phyloP scores from a whole-genome alignment of 495 filamentous ascomycete genomes.

The Penicillium diatomitis region DNA sequence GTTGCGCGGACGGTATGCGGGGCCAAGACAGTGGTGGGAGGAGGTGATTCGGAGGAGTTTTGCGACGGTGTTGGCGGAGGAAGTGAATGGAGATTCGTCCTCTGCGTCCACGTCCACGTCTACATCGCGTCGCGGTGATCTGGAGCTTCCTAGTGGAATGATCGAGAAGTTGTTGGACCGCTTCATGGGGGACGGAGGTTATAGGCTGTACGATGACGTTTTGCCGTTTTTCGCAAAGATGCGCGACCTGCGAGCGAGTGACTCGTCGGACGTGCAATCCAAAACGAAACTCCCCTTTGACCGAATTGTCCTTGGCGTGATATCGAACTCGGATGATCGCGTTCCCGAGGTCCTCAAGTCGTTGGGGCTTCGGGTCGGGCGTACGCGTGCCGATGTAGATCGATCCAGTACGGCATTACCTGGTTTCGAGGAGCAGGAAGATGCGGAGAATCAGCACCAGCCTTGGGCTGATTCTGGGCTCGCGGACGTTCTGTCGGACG shows the following conservation, averaged over 20 bases:
- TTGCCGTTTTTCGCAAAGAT: conserved; percentile 42
- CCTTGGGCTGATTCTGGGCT: background rate
- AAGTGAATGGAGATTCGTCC: background rate
- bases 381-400: conserved; percentile 25
- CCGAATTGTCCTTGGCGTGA: conserved; percentile 49
- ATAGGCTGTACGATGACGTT: conserved; percentile 49
- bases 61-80: conserved; percentile 5
- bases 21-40: conserved; percentile 62
- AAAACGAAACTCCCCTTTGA: conserved; percentile 9
- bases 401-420: conserved; percentile 26
- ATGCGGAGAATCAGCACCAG: background rate
- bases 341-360: conserved; percentile 51
- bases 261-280: too few relatives aligned
- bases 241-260: conserved; percentile 5
- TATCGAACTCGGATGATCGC: conserved; percentile 73
- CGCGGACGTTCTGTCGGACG: background rate
- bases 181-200: conserved; percentile 55
- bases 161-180: conserved; percentile 45
- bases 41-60: conserved; percentile 42
- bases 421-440: conserved; percentile 29
- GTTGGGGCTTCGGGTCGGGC: conserved; percentile 49
- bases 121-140: background rate
- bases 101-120: background rate
- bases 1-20: conserved; percentile 34
- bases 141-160: conserved; percentile 34